phyloP scores from a whole-genome alignment of 306 rosid genomes.

The Begonia loranthoides region DNA sequence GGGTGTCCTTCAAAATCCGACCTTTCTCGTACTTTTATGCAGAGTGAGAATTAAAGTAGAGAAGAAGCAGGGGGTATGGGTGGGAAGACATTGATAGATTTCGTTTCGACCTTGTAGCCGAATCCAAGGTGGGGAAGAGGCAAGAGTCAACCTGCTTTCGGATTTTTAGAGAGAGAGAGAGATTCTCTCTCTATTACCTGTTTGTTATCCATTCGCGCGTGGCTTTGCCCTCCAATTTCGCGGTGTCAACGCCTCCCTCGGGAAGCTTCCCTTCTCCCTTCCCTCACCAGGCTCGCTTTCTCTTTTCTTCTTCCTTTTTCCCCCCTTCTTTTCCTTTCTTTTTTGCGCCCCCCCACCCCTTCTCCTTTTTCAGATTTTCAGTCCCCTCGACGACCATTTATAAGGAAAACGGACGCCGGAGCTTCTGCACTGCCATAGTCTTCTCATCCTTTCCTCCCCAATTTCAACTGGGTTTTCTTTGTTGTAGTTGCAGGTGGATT shows the following conservation, averaged over 20 bases:
- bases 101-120: slow-evolving; percentile 13
- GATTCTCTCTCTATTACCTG: slow-evolving; percentile 5
- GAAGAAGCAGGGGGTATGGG: slow-evolving; percentile 4
- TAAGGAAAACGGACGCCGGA: slow-evolving; percentile 10
- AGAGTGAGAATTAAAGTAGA: slow-evolving; percentile 6
- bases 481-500: slow-evolving; percentile 29
- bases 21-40: slow-evolving; percentile 56
- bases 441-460: slow-evolving; percentile 1
- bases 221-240: slow-evolving; percentile 1
- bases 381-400: slow-evolving; percentile 15
- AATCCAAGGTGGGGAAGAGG: slow-evolving; percentile 45
- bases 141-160: slow-evolving; percentile 43
- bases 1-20: slow-evolving; percentile 23
- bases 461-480: not conserved
- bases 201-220: slow-evolving; percentile 11
- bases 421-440: slow-evolving; percentile 5
- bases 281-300: slow-evolving; percentile 18
- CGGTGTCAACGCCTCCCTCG: slow-evolving; percentile 35
- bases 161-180: not conserved
- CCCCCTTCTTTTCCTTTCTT: not conserved
- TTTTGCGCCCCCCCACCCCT: not conserved
- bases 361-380: slow-evolving; percentile 5
- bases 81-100: slow-evolving; percentile 1
- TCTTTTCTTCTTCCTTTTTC: slow-evolving; percentile 12
- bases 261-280: slow-evolving; percentile 66